Conservation (phyloP, 805 yeast genomes). For the Ogataea thermomethanolica region DNA sequence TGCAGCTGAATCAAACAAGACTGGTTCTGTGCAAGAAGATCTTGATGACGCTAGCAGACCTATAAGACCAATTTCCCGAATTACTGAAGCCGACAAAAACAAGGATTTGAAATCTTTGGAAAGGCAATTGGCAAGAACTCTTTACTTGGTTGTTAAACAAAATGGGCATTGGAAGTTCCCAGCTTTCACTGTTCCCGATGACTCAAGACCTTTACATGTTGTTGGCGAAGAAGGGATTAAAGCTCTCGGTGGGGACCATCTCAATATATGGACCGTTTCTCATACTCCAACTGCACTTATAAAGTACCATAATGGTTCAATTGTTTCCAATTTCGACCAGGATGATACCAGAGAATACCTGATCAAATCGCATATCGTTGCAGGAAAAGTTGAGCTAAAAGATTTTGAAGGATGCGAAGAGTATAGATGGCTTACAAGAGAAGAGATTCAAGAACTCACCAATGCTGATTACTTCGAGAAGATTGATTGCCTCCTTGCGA, state of each 20-base stretch:
- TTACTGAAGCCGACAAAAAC: constrained; percentile 68
- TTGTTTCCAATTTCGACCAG: constrained; percentile 19
- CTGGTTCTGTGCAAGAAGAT: constrained; percentile 28
- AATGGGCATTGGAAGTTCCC: constrained; percentile 73
- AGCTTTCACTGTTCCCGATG: constrained; percentile 47
- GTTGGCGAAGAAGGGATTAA: constrained; percentile 75
- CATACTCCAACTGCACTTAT: constrained; percentile 77
- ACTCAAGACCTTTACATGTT: constrained; percentile 55
- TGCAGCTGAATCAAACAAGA: constrained; percentile 18
- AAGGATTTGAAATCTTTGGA: constrained; percentile 69
- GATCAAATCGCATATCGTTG: constrained; percentile 82
- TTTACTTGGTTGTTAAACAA: constrained; percentile 66
- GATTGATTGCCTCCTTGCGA: constrained; percentile 45
- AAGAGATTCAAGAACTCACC: constrained; percentile 61
- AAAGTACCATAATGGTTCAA: constrained; percentile 35
- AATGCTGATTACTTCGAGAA: constrained; percentile 52
- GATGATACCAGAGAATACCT: constrained; percentile 56
- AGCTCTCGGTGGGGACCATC: constrained; percentile 63
- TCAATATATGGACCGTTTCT: constrained; percentile 91
- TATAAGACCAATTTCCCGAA: constrained; percentile 65
- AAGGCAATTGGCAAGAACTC: constrained; percentile 72
- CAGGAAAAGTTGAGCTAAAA: constrained; percentile 65
- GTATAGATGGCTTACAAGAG: constrained; percentile 81
- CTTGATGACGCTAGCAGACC: constrained; percentile 61
- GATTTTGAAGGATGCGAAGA: constrained; percentile 39